Percentiles rank a stretch among this genome's conserved stretches.
Conservation (phyloP, 495 filamentous ascomycete species). For the Neurospora cerealis region DNA sequence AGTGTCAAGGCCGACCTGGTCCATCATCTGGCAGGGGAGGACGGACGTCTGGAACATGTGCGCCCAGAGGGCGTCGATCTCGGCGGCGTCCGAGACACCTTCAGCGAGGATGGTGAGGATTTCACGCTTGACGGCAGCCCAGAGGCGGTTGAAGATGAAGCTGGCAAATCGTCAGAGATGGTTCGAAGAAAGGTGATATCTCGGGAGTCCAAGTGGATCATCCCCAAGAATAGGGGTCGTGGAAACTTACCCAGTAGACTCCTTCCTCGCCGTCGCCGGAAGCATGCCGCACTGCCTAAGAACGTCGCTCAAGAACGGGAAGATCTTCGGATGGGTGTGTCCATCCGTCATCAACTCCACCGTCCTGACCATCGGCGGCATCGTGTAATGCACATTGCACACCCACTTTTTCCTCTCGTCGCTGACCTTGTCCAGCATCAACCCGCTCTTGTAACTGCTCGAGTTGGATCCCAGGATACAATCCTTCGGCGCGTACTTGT, state of each 20-base stretch:
- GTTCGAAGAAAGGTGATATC: not conserved
- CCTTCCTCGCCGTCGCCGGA: constrained; percentile 28
- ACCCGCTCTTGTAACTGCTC: constrained; percentile 35
- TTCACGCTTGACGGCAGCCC: constrained; percentile 45
- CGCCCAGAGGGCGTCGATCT: constrained; percentile 35
- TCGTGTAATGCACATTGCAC: constrained; percentile 42
- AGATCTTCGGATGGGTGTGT: constrained; percentile 32
- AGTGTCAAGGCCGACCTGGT: constrained; percentile 33
- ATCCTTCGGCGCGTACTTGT: constrained; percentile 25
- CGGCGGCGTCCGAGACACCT: constrained; percentile 30
- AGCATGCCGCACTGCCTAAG: constrained; percentile 30
- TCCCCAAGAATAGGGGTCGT: not conserved
- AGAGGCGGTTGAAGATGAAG: constrained; percentile 50
- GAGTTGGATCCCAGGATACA: constrained; percentile 43
- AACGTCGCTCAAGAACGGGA: constrained; percentile 30
- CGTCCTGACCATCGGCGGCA: constrained; percentile 37
- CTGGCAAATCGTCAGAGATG: not conserved
- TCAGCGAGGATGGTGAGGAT: constrained; percentile 36
- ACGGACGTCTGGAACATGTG: constrained; percentile 14
- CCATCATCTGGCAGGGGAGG: constrained; percentile 2
- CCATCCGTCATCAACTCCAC: constrained; percentile 51
- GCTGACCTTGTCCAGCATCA: constrained; percentile 36
- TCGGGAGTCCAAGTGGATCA: not conserved
- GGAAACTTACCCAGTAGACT: constrained; percentile 35
- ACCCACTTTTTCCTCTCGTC: constrained; percentile 23